Percentiles rank a stretch among this genome's conserved stretches.
Conservation (phyloP, 1,284 basidiomycete species). For the Pseudozyma tsukubaensis region DNA sequence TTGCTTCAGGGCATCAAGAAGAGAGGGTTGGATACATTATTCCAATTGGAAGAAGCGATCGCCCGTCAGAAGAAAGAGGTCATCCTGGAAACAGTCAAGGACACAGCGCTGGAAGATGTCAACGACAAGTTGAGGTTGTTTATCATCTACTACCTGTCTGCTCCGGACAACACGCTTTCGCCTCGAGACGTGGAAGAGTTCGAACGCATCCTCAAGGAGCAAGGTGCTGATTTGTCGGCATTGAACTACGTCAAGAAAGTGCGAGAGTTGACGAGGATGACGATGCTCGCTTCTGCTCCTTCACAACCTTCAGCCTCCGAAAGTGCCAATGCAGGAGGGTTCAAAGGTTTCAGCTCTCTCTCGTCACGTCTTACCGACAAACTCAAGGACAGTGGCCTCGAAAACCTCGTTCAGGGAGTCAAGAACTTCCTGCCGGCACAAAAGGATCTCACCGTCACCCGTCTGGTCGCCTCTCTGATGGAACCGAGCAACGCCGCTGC, state of each 20-base stretch:
- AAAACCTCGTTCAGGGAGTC: slow-evolving; percentile 95
- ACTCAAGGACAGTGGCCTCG: slow-evolving; percentile 89
- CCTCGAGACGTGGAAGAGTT: slow-evolving; percentile 89
- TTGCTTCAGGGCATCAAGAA: slow-evolving; percentile 95
- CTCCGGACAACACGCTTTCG: slow-evolving; percentile 80
- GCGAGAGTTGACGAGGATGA: slow-evolving; percentile 95
- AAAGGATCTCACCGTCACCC: slow-evolving; percentile 91
- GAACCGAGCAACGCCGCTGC: slow-evolving; percentile 91
- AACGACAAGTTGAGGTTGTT: slow-evolving; percentile 91
- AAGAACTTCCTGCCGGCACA: slow-evolving; percentile 97
- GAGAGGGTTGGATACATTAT: slow-evolving; percentile 92
- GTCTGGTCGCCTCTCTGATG: slow-evolving; percentile 94
- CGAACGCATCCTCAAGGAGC: slow-evolving; percentile 71
- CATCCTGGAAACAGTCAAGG: slow-evolving; percentile 81
- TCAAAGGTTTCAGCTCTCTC: slow-evolving; percentile 90
- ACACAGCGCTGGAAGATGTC: slow-evolving; percentile 61
- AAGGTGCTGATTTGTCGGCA: slow-evolving; percentile 81
- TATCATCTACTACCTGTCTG: slow-evolving; percentile 91
- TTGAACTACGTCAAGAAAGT: slow-evolving; percentile 93
- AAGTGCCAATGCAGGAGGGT: slow-evolving; percentile 76
- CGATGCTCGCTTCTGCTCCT: slow-evolving; percentile 83
- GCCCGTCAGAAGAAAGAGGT: slow-evolving; percentile 73
- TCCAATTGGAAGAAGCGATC: slow-evolving; percentile 93
- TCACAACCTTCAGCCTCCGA: slow-evolving; percentile 68
- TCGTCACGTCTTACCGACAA: slow-evolving; percentile 77